Conservation (phyloP, 768 basidiomycete genomes). For the Lentinula raphanica region DNA sequence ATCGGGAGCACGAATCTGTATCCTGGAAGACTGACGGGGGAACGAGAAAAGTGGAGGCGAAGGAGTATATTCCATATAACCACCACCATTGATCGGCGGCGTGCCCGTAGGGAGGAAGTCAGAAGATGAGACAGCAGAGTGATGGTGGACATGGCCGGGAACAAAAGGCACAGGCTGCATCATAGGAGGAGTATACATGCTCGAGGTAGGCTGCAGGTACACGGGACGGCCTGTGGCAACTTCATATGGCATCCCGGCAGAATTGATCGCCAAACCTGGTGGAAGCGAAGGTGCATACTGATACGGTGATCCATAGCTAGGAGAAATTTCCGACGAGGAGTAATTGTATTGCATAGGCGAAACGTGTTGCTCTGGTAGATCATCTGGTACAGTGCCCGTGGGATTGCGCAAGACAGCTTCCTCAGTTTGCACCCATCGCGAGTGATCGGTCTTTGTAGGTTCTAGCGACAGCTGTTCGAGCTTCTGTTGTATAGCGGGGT, state of each 20-base stretch:
- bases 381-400: conserved; percentile 20
- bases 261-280: conserved; percentile 67
- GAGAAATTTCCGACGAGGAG: conserved; percentile 43
- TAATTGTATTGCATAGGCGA: conserved; percentile 39
- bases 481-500: conserved; percentile 30
- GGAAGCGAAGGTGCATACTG: conserved; percentile 57
- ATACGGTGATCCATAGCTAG: conserved; percentile 67
- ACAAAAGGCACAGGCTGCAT: conserved; percentile 50
- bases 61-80: conserved; percentile 52
- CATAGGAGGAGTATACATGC: conserved; percentile 66
- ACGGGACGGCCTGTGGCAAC: conserved; percentile 78
- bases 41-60: conserved; percentile 69
- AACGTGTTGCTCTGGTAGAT: conserved; percentile 27
- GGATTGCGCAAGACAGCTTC: conserved; percentile 42
- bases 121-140: conserved; percentile 55
- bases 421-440: conserved; percentile 37
- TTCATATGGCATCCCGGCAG: conserved; percentile 78
- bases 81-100: conserved; percentile 44
- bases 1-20: conserved; percentile 68
- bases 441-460: conserved; percentile 28
- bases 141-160: conserved; percentile 59
- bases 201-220: conserved; percentile 53
- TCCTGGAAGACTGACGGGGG: conserved; percentile 63
- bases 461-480: conserved; percentile 35
- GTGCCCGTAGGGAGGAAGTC: conserved; percentile 41